Evolutionary conservation across 306 rosid genomes (phyloP).

Genomic region (Quillaja saponaria): DNA sequence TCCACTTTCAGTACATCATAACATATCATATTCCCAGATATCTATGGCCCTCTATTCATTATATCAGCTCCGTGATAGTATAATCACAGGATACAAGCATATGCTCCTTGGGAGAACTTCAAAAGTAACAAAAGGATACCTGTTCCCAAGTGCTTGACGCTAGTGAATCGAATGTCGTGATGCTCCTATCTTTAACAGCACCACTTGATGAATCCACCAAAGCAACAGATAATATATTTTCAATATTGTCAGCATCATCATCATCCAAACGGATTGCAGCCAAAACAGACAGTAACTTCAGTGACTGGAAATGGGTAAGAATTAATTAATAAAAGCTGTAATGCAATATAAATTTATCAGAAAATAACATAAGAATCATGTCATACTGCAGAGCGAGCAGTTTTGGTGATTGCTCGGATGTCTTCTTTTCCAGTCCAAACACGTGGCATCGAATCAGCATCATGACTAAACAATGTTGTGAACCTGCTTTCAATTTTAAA

Average conservation of each 20-base stretch:
- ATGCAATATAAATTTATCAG: slow-evolving; percentile 18
- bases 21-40: too few species aligned
- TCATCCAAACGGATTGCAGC: slow-evolving; percentile 86
- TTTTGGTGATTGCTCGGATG: slow-evolving; percentile 85
- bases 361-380: slow-evolving; percentile 19
- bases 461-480: slow-evolving; percentile 84
- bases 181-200: slow-evolving; percentile 56
- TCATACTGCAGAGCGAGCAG: slow-evolving; percentile 86
- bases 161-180: slow-evolving; percentile 61
- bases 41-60: too few species aligned
- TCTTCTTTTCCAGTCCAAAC: slow-evolving; percentile 94
- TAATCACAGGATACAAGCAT: slow-evolving; percentile 4
- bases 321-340: slow-evolving; percentile 11
- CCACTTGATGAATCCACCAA: slow-evolving; percentile 58
- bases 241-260: slow-evolving; percentile 56
- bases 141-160: slow-evolving; percentile 94
- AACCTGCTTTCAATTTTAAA: slow-evolving; percentile 63
- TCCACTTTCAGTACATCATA: neutral
- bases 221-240: slow-evolving; percentile 59
- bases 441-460: slow-evolving; percentile 96
- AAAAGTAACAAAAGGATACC: slow-evolving; percentile 43
- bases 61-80: too few species aligned
- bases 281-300: slow-evolving; percentile 88
- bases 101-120: slow-evolving; percentile 20
- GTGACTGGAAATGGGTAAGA: slow-evolving; percentile 56